Percentiles rank a stretch among this genome's conserved stretches.
These are phyloP conservation scores for Coemansia sp. DNA, from an alignment of 192 early-diverging fungal species.

Conservation along the genomic window DNA sequence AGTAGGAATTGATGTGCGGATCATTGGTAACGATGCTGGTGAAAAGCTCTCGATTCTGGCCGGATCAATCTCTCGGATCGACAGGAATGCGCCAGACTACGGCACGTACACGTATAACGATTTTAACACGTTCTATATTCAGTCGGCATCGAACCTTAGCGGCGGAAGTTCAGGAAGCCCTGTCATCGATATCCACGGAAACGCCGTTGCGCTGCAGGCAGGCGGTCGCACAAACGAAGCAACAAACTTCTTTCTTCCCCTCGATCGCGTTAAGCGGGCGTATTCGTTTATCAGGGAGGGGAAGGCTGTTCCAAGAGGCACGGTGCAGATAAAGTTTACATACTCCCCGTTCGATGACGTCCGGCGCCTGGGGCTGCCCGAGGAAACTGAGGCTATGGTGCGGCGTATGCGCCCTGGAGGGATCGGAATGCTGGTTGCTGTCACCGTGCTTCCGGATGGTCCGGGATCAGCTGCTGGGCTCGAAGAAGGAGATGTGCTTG, in stretches of 20 bases:
- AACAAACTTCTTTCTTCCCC: slow-evolving; percentile 73
- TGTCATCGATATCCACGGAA: slow-evolving; percentile 73
- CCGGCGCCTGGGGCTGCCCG: slow-evolving; percentile 67
- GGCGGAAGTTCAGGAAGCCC: slow-evolving; percentile 79
- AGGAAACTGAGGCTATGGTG: slow-evolving; percentile 63
- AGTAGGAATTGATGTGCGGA: slow-evolving; percentile 74
- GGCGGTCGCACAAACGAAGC: slow-evolving; percentile 70
- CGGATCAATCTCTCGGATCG: slow-evolving; percentile 71
- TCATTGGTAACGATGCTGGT: slow-evolving; percentile 79
- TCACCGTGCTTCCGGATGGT: slow-evolving; percentile 65
- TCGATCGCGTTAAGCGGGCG: slow-evolving; percentile 71
- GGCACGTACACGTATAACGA: slow-evolving; percentile 72
- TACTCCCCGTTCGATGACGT: slow-evolving; percentile 72
- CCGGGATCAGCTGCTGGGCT: slow-evolving; percentile 60
- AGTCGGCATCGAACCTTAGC: slow-evolving; percentile 71
- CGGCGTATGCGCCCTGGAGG: slow-evolving; percentile 63
- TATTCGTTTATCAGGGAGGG: slow-evolving; percentile 61
- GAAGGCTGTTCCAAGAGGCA: slow-evolving; percentile 65
- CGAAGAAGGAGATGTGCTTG: slow-evolving; percentile 72
- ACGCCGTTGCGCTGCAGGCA: slow-evolving; percentile 72
- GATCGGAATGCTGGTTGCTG: slow-evolving; percentile 70
- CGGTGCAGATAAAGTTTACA: slow-evolving; percentile 71
- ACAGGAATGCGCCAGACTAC: slow-evolving; percentile 72
- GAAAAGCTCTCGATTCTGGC: slow-evolving; percentile 78
- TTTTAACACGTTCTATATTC: slow-evolving; percentile 81